Evolutionary conservation across 345 rosid genomes (phyloP).

Genomic region (Firmiana major): DNA sequence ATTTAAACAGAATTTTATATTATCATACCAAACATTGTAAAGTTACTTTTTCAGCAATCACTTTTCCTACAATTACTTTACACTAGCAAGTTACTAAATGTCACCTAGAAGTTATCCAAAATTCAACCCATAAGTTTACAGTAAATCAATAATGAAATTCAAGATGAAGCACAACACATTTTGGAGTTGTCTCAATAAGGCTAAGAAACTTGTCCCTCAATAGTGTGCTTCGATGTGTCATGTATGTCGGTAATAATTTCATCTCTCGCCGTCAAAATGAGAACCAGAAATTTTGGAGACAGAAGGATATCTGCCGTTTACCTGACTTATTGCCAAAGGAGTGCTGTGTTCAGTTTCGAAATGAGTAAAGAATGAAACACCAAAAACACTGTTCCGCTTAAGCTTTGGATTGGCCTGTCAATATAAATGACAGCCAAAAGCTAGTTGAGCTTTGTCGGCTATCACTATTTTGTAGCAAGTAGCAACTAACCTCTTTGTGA

Average conservation of each 20-base stretch:
- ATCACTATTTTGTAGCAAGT: not conserved
- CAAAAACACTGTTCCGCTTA: constrained; percentile 61
- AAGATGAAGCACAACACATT: not conserved
- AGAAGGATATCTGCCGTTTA: constrained; percentile 5
- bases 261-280: not conserved
- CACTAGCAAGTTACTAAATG: no score
- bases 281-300: not conserved
- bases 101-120: not conserved
- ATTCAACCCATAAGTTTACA: not conserved
- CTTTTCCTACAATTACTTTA: no score
- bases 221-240: not conserved
- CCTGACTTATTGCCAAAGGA: constrained; percentile 55
- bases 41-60: no score
- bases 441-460: not conserved
- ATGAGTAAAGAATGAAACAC: constrained; percentile 50
- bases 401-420: constrained; percentile 48
- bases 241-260: not conserved
- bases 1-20: no score
- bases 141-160: not conserved
- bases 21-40: no score
- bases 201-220: not conserved
- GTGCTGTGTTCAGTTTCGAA: constrained; percentile 13
- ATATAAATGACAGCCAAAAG: not conserved
- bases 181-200: not conserved
- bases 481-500: constrained; percentile 50